Conservation (phyloP, 2,329 filamentous ascomycete species). For the Pseudogymnoascus sp. region DNA sequence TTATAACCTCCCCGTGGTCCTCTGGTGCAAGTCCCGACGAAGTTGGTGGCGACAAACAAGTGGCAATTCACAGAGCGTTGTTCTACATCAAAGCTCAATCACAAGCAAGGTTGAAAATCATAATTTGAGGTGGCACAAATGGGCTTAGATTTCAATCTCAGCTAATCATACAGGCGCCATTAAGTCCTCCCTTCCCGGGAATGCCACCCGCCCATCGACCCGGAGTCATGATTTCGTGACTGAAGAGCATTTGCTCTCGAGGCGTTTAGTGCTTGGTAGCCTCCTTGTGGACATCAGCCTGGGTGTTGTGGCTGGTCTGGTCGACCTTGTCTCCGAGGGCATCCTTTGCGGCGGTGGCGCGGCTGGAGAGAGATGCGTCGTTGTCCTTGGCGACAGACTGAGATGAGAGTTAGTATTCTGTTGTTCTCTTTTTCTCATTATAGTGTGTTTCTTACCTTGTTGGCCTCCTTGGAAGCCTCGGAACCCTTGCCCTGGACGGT, state of each 20-base stretch:
- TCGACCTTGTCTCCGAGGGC: slow-evolving; percentile 44
- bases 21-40: too few species aligned
- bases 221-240: slow-evolving; percentile 8
- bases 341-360: slow-evolving; percentile 43
- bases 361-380: slow-evolving; percentile 36
- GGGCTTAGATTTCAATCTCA: slow-evolving; percentile 5
- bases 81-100: neutral
- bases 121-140: neutral
- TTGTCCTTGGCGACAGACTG: slow-evolving; percentile 40
- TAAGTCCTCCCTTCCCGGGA: neutral
- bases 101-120: neutral
- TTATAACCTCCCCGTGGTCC: too few species aligned
- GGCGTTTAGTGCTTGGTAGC: slow-evolving; percentile 18
- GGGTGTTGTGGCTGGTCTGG: slow-evolving; percentile 41
- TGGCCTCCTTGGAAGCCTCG: slow-evolving; percentile 47
- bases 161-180: slow-evolving; percentile 7
- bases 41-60: too few species aligned
- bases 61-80: too few species aligned
- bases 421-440: neutral
- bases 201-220: slow-evolving; percentile 5
- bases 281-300: slow-evolving; percentile 41
- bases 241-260: slow-evolving; percentile 5
- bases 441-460: slow-evolving; percentile 37
- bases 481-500: slow-evolving; percentile 40
- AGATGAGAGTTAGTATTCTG: slow-evolving; percentile 23